A percentile compares a stretch with the other conserved stretches of the same genome.
Conservation (phyloP, 768 basidiomycete genomes). For the Kwoniella bestiolae region DNA sequence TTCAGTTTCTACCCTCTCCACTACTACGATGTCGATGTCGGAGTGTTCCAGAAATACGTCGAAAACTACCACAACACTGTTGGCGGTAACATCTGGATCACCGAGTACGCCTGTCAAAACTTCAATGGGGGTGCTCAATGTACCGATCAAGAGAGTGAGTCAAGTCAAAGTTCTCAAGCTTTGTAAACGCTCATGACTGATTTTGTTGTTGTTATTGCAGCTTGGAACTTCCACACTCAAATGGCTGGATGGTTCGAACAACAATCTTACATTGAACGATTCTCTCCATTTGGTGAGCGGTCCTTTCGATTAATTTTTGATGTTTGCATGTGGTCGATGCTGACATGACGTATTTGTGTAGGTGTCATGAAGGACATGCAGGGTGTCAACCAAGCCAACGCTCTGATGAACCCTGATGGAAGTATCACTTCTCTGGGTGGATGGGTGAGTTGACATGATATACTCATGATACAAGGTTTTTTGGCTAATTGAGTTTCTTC, state of each 20-base stretch:
- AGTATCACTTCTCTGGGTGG: slow-evolving; percentile 52
- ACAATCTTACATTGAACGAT: slow-evolving; percentile 50
- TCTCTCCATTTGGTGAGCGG: slow-evolving; percentile 54
- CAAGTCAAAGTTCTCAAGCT: neutral
- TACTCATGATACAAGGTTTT: no score
- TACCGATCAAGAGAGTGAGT: slow-evolving; percentile 44
- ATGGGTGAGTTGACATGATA: slow-evolving; percentile 56
- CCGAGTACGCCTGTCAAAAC: slow-evolving; percentile 57
- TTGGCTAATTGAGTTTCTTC: no score
- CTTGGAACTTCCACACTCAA: slow-evolving; percentile 51
- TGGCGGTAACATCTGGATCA: slow-evolving; percentile 48
- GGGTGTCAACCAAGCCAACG: slow-evolving; percentile 56
- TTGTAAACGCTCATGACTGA: neutral
- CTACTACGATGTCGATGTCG: slow-evolving; percentile 66
- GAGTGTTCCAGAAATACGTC: slow-evolving; percentile 65
- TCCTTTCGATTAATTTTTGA: no score
- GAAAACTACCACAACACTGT: slow-evolving; percentile 50
- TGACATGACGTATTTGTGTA: slow-evolving; percentile 8
- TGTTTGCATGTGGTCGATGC: no score
- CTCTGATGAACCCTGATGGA: slow-evolving; percentile 54
- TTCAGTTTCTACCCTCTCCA: slow-evolving; percentile 65
- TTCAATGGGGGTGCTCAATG: slow-evolving; percentile 58
- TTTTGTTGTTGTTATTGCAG: slow-evolving; percentile 13
- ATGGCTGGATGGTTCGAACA: slow-evolving; percentile 56
- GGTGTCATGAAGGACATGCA: slow-evolving; percentile 55